Conservation (phyloP, 2,329 filamentous ascomycete species). For the Geoglossum cookeanum region DNA sequence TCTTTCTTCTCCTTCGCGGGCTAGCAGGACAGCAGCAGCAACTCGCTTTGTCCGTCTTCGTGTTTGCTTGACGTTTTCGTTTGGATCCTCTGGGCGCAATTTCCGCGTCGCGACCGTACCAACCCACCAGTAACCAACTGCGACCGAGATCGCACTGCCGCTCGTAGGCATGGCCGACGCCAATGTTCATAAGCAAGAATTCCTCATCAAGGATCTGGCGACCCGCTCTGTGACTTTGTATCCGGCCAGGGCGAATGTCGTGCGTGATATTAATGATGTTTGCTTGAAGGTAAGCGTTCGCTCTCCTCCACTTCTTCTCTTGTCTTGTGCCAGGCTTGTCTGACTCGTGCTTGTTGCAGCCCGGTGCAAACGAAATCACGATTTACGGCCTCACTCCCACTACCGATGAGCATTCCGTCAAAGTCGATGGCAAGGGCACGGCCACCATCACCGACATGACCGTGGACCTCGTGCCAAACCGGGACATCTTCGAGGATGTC, state of each 20-base stretch:
- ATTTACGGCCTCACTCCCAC: conserved; percentile 35
- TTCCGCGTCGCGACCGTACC: too few species aligned
- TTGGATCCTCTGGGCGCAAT: too few species aligned
- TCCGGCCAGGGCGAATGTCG: conserved; percentile 39
- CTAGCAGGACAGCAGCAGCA: too few species aligned
- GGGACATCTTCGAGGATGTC: conserved; percentile 33
- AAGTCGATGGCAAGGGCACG: conserved; percentile 37
- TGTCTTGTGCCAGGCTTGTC: neutral
- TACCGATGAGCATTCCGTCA: conserved; percentile 36
- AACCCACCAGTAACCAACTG: too few species aligned
- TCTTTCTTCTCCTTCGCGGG: too few species aligned
- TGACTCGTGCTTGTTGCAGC: conserved; percentile 15
- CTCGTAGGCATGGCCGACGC: conserved; percentile 7
- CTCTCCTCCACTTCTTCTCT: neutral
- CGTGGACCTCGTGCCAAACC: conserved; percentile 37
- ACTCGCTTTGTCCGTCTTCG: too few species aligned
- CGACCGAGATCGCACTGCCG: too few species aligned
- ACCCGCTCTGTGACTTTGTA: conserved; percentile 46
- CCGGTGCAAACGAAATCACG: conserved; percentile 37
- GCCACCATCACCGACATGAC: conserved; percentile 43
- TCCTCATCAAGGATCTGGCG: conserved; percentile 34
- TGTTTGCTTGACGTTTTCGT: too few species aligned
- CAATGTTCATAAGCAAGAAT: conserved; percentile 24
- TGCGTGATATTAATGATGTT: conserved; percentile 38
- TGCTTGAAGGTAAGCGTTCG: conserved; percentile 22